Conservation (phyloP, 2,329 filamentous ascomycete species). For the Fusarium albosuccineum region DNA sequence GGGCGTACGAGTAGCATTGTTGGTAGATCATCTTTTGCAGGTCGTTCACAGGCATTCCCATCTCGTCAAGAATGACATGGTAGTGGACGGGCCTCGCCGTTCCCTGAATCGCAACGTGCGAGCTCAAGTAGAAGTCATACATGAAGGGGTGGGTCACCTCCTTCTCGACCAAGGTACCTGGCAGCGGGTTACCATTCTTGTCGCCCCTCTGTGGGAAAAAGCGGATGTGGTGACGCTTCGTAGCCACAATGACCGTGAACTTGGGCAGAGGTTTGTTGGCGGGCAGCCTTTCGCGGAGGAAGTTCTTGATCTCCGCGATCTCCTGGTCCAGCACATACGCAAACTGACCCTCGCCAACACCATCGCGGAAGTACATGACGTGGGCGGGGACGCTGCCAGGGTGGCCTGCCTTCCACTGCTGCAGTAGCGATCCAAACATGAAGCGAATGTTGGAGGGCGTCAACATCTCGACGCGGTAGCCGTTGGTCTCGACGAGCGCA, state of each 20-base stretch:
- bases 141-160: slow-evolving; percentile 93
- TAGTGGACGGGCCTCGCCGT: slow-evolving; percentile 95
- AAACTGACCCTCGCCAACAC: slow-evolving; percentile 90
- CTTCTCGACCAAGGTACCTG: slow-evolving; percentile 87
- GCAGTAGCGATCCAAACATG: slow-evolving; percentile 74
- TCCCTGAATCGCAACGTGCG: slow-evolving; percentile 85
- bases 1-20: slow-evolving; percentile 92
- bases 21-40: slow-evolving; percentile 93
- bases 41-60: slow-evolving; percentile 72
- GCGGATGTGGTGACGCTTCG: slow-evolving; percentile 94
- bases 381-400: slow-evolving; percentile 67
- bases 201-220: slow-evolving; percentile 85
- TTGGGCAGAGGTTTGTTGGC: slow-evolving; percentile 62
- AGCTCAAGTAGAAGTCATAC: slow-evolving; percentile 83
- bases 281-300: slow-evolving; percentile 60
- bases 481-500: slow-evolving; percentile 85
- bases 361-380: slow-evolving; percentile 93
- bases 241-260: slow-evolving; percentile 88
- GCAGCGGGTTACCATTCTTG: slow-evolving; percentile 83
- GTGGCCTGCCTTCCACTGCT: slow-evolving; percentile 74
- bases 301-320: slow-evolving; percentile 75
- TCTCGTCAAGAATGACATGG: slow-evolving; percentile 88
- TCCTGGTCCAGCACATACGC: slow-evolving; percentile 83
- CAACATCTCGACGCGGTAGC: slow-evolving; percentile 84
- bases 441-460: slow-evolving; percentile 72